phyloP scores from a whole-genome alignment of 768 basidiomycete species.

The Kondoa subrosea region DNA sequence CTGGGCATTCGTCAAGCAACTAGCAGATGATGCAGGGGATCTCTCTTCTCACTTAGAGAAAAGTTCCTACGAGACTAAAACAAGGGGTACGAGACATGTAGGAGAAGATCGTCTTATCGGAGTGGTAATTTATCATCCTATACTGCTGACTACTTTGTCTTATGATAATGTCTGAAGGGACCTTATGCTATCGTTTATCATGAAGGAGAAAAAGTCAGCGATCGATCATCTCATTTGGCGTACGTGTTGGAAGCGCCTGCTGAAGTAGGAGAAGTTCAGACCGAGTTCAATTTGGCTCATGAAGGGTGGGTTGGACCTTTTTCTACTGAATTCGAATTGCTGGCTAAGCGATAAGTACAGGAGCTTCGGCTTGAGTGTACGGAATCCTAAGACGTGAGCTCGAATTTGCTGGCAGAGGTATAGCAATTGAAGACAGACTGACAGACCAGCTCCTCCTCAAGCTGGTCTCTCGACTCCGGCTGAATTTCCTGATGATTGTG shows the following conservation, averaged over 20 bases:
- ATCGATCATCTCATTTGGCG: neutral
- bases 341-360: no score
- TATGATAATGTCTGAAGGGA: neutral
- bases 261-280: slow-evolving; percentile 5
- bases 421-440: neutral
- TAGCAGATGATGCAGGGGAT: neutral
- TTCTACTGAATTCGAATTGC: no score
- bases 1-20: slow-evolving; percentile 3
- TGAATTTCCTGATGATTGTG: slow-evolving; percentile 3
- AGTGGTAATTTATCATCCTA: neutral
- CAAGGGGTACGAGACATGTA: neutral
- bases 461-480: neutral
- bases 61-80: slow-evolving; percentile 3
- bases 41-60: neutral
- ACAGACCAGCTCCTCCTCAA: neutral
- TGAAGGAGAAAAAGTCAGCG: neutral
- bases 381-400: neutral
- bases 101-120: slow-evolving; percentile 3
- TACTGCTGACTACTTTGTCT: neutral
- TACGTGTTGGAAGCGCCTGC: slow-evolving; percentile 8
- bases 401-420: neutral
- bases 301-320: neutral
- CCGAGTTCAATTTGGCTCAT: neutral
- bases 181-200: slow-evolving; percentile 2
- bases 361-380: neutral